These are phyloP conservation scores for Climacium dendroides DNA, from an alignment of 225 moss, liverwort and hornwort species.

Conservation along the genomic window DNA sequence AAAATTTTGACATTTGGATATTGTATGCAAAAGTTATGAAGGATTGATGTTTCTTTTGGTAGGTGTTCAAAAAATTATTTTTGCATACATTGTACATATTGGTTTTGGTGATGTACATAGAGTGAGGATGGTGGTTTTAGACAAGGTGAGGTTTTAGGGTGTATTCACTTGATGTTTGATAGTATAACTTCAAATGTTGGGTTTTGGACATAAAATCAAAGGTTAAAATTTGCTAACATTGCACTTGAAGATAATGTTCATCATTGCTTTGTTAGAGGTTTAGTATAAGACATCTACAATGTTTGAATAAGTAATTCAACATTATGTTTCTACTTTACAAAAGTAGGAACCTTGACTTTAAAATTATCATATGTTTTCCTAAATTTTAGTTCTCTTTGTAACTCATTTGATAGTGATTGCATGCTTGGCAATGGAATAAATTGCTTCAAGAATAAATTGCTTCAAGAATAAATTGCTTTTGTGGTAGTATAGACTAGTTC, in stretches of 20 bases:
- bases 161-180: rapidly evolving
- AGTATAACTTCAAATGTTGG: not conserved
- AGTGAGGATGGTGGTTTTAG: no score
- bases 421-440: not conserved
- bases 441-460: not conserved
- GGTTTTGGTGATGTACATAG: not conserved
- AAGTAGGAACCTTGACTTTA: not conserved
- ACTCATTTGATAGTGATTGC: not conserved
- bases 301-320: rapidly evolving
- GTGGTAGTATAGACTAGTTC: no score
- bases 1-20: not conserved
- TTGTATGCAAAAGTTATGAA: not conserved
- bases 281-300: not conserved
- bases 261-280: no score
- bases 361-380: no score
- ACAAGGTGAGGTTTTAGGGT: rapidly evolving
- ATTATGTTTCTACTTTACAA: not conserved
- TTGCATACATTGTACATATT: not conserved
- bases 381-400: not conserved
- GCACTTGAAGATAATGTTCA: no score
- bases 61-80: rapidly evolving
- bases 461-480: no score
- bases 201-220: not conserved
- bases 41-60: not conserved
- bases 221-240: not conserved